These are phyloP conservation scores for Rhynchospora tenuis DNA, from an alignment of 176 grass and related monocot genomes.

Conservation along the genomic window DNA sequence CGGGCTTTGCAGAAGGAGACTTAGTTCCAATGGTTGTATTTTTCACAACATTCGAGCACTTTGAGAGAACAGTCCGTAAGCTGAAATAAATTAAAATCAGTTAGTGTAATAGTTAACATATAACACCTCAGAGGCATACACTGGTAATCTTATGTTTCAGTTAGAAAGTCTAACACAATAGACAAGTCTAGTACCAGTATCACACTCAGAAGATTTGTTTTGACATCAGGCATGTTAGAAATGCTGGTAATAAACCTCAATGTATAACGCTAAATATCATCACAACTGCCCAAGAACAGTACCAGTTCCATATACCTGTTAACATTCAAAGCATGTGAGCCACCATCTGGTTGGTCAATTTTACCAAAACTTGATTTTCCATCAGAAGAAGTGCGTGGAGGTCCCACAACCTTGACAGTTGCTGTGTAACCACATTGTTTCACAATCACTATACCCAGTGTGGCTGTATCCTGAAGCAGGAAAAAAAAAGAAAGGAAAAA, in stretches of 20 bases:
- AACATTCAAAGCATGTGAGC: conserved; percentile 84
- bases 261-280: not conserved
- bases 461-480: conserved; percentile 52
- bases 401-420: conserved; percentile 60
- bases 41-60: conserved; percentile 31
- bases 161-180: not conserved
- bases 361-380: conserved; percentile 45
- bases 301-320: conserved; percentile 54
- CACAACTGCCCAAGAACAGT: not conserved
- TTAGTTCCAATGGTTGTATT: conserved; percentile 25
- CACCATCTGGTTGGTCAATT: conserved; percentile 75
- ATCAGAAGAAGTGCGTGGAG: conserved; percentile 44
- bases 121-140: not conserved
- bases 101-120: conserved; percentile 16
- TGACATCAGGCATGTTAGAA: not conserved
- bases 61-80: conserved; percentile 61
- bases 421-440: conserved; percentile 95
- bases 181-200: not conserved
- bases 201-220: not conserved
- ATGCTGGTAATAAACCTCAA: not conserved
- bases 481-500: conserved; percentile 24
- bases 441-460: conserved; percentile 78
- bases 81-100: conserved; percentile 35
- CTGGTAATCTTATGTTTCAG: not conserved
- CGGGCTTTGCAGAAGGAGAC: conserved; percentile 27